Evolutionary conservation across 2,329 filamentous ascomycete species (phyloP), one percentile per base, ranked within the genome.

Genomic region (Alternaria sp.): DNA sequence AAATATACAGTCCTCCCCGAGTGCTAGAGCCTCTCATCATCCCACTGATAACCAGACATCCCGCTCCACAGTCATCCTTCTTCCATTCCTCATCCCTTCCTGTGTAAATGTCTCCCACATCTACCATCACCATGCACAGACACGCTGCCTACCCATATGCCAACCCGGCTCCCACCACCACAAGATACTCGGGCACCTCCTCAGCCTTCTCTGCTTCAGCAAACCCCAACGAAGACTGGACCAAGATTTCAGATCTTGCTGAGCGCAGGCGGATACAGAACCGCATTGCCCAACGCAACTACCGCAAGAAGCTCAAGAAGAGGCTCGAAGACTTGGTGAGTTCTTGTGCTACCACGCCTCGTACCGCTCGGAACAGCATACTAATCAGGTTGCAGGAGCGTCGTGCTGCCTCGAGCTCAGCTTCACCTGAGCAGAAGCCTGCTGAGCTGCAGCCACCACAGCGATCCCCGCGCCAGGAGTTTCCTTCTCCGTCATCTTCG

Each of bases 201-300:
- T 97, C 93, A 81, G 94, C 94, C 71, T 97, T 96, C 84, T 96
- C 92, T 81, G 91, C 91, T 73, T 96, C 93, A 66, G 94, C 94
- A 72, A 96, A 96, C 79, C 92, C 94, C 56, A 94, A 97, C 76
- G 94, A 98, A 82, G 94, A 98, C 83, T 98, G 94, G 94, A 97
- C 94, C 77, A 96, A 97, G 88, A 97, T 98, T 78, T 96, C 94
- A 59, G 94, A 98, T 80, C 89, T 98, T 61, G 94, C 94, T 52
- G 94, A 98, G 82, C 89, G 95, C 75, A 86, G 94, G 74, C 88
- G 94, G 77, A 97, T 97, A 83, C 94, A 98, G 82, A 98, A 98
- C 83, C 89, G 94, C 71, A 97, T 98, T 85, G 94, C 94, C 69
- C 94, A 98, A 82, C 90, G 94, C 74, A 97, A 97, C 84, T 97